Base-by-base conservation (phyloP, 805 yeast species). In the Spathaspora hagerdaliae region DNA sequence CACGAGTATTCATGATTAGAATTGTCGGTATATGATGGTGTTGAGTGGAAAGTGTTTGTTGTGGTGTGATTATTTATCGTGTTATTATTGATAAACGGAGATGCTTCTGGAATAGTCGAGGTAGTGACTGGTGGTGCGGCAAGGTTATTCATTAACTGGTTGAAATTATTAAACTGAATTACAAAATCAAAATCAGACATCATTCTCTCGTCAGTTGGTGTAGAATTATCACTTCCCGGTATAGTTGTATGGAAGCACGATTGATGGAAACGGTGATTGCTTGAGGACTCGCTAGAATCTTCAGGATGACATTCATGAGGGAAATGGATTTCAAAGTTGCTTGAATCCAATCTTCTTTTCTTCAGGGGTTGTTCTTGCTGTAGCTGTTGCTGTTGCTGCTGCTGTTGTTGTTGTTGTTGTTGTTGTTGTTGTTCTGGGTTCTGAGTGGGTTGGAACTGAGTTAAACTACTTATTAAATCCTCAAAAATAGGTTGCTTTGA, bases 221-320 rank as follows among this genome's bases (percentile, higher is more conserved):
- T 36, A 9, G 42, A 7, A 24, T 32, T 40, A 7, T 29, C 19
- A 35, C 34, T 38, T 7, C 63, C 63, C 37, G 55, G 80, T 39
- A 57, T 62, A 38, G 57, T 61, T 27, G 81, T 76, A 58, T 65
- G 80, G 60, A 65, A 77, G 59, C 68, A 74, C 39, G 63, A 74
- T 61, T 70, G 73, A 47, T 71, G 73, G 27, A 65, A 59, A 41
- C 62, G 63, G 32, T 48, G 53, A 33, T 48, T 45, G n/a, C 41
- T 41, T 7, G 43, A 9, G 29, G 46, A 40, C 27, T 43, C 40
- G 5, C 32, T 34, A 12, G 37, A 39, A 19, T 43, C 44, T 33
- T 52, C 47, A 9, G 49, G 47, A 47, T 69, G 73, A 47, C 71
- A 65, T 33, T 59, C 65, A 50, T 65, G 72, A 5, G 75, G 75